A percentile compares a stretch with the other conserved stretches of the same genome.
phyloP scores from a whole-genome alignment of 192 early-diverging fungal genomes.

The Nowakowskiella sp. region DNA sequence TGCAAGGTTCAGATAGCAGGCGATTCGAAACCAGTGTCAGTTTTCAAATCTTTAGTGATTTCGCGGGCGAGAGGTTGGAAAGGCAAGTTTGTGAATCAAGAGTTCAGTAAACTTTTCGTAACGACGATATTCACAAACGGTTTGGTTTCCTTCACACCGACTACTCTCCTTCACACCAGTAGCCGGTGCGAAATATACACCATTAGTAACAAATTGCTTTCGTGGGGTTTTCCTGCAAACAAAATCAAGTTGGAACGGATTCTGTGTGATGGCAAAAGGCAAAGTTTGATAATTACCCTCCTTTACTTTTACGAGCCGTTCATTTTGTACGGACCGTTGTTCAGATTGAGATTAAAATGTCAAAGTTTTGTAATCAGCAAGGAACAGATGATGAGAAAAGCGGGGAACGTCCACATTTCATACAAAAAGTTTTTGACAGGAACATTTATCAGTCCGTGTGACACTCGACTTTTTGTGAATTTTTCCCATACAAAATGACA shows the following conservation, averaged over 20 bases:
- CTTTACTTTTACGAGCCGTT: too few relatives aligned
- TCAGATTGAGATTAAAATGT: too few relatives aligned
- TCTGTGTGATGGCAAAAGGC: too few relatives aligned
- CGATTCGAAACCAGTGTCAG: conserved; percentile 88
- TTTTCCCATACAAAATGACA: conserved; percentile 50
- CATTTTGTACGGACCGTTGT: too few relatives aligned
- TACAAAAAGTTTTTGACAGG: too few relatives aligned
- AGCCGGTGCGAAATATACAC: conserved; percentile 67
- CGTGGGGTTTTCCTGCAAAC: conserved; percentile 88
- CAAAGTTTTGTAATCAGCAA: too few relatives aligned
- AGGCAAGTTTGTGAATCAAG: conserved; percentile 82
- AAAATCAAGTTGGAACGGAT: too few relatives aligned
- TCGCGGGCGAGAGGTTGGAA: conserved; percentile 89
- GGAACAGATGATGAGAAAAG: too few relatives aligned
- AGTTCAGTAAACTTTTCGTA: conserved; percentile 90
- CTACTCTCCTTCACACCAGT: conserved; percentile 74
- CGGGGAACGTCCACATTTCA: too few relatives aligned
- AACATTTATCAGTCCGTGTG: too few relatives aligned
- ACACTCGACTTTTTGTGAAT: conserved; percentile 85
- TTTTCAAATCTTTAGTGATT: conserved; percentile 92
- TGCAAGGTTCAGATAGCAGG: conserved; percentile 86
- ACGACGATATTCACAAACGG: conserved; percentile 84
- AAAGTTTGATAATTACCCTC: too few relatives aligned
- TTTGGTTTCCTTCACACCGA: conserved; percentile 69
- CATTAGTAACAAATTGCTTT: conserved; percentile 75